Conservation (phyloP, 257 asterid genomes). For the Avicennia marina region DNA sequence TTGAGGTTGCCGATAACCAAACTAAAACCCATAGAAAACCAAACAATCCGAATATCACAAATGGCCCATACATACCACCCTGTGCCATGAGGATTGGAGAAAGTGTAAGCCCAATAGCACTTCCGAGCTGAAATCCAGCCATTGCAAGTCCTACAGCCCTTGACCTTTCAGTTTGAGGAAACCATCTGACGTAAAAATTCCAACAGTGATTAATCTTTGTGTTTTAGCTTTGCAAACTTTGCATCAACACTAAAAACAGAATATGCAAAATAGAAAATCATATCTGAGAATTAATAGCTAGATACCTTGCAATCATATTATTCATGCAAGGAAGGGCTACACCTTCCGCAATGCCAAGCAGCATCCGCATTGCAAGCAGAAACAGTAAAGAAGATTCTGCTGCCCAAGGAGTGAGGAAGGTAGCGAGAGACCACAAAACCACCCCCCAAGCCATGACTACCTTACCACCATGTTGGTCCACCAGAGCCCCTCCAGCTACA, state of each 20-base stretch:
- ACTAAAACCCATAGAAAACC: constrained; percentile 94
- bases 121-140: constrained; percentile 99
- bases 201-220: constrained; percentile 3
- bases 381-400: constrained; percentile 68
- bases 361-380: constrained; percentile 72
- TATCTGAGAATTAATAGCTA: neutral
- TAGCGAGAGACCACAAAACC: constrained; percentile 92
- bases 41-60: constrained; percentile 82
- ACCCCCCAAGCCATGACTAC: constrained; percentile 99
- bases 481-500: constrained; percentile 92
- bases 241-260: neutral
- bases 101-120: constrained; percentile 94
- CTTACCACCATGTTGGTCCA: constrained; percentile 85
- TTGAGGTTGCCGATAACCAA: constrained; percentile 90
- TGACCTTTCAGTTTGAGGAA: constrained; percentile 89
- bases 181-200: constrained; percentile 59
- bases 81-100: constrained; percentile 94
- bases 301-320: constrained; percentile 87
- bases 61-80: constrained; percentile 90
- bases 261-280: neutral
- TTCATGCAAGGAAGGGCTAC: constrained; percentile 99
- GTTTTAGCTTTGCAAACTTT: constrained; percentile 11
- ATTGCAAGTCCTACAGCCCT: constrained; percentile 99
- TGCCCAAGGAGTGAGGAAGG: constrained; percentile 96
- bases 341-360: constrained; percentile 96